Base-by-base conservation (phyloP, 345 rosid genomes). In the Populus tremula region DNA sequence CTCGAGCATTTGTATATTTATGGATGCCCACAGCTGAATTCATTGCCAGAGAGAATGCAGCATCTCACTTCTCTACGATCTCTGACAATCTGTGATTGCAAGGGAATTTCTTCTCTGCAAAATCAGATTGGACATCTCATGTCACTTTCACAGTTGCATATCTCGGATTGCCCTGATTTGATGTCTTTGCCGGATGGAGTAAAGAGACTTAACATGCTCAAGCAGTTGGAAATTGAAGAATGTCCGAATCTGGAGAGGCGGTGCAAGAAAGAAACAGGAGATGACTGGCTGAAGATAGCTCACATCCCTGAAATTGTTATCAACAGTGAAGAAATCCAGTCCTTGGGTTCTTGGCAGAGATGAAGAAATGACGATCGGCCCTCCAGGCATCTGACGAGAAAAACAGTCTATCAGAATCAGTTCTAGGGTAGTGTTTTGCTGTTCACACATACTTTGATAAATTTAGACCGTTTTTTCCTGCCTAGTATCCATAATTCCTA, bases 181-280 rank as follows among this genome's bases (percentile, higher is more conserved):
- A 50, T 8, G 33, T 66, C 31, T 66, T 49, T 75, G 20, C 78
- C 64, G 2, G 21, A 67, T 21, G 64, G 27, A 8, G 16, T 75
- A 4, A 23, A 21, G 8, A 33, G 17, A 10, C 78, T 49, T 21
- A 11, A 23, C 25, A 66, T 12, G 25, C 39, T 75, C 2, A 75
- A 47, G 7, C 11, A 14, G 29, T 16, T 66, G 47, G 13, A 20
- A n/a, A 31, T 75, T 18, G 1, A 3, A 0, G 1, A 8, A 33
- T 66, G 78, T 67, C 78, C 71, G 8, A 6, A 17, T 66, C 49
- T 75, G 17, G 16, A 14, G 62, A 16, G 16, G 27, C n/a, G 70
- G 53, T 74, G 77, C 43, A 12, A 20, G 8, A 64, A 12, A 29
- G 77, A 74, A 20, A 65, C 8, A 11, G 62, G 77, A 64, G 70